Conservation (phyloP, 2,329 filamentous ascomycete genomes). For the Penicillium sp. region DNA sequence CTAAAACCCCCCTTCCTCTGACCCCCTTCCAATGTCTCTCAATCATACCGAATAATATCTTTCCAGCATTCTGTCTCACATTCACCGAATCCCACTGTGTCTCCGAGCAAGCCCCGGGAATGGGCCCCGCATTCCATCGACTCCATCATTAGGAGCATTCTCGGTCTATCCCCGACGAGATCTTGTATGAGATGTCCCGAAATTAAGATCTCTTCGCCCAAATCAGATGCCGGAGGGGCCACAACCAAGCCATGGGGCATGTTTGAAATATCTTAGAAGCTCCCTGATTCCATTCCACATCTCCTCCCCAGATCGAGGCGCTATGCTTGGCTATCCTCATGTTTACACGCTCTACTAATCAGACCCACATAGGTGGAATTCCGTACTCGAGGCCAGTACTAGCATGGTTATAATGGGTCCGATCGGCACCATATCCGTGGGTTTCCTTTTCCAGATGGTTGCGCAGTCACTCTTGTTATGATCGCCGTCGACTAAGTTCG, state of each 20-base stretch:
- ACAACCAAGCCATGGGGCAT: slow-evolving; percentile 1
- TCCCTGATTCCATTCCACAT: slow-evolving; percentile 21
- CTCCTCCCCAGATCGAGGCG: slow-evolving; percentile 10
- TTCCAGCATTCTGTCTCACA: background rate
- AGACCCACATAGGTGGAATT: background rate
- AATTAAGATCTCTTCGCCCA: background rate
- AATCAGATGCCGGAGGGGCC: background rate
- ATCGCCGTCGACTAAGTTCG: slow-evolving; percentile 11
- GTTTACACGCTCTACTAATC: slow-evolving; percentile 11
- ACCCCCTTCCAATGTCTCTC: background rate
- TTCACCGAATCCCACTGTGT: background rate
- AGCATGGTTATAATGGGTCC: slow-evolving; percentile 18
- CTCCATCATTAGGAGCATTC: slow-evolving; percentile 14
- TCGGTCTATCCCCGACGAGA: background rate
- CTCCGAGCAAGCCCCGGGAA: slow-evolving; percentile 14
- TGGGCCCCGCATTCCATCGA: slow-evolving; percentile 23
- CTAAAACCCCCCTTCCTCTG: background rate
- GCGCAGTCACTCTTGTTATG: slow-evolving; percentile 10
- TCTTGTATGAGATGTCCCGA: background rate
- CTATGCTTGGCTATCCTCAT: slow-evolving; percentile 17
- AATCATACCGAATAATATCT: slow-evolving; percentile 6
- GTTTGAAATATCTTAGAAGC: background rate
- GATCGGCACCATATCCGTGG: slow-evolving; percentile 18
- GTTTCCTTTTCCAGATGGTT: background rate
- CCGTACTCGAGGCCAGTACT: background rate